Evolutionary conservation across 1,139 yeast species (phyloP).

Genomic region (Hansenula lynferdii): DNA sequence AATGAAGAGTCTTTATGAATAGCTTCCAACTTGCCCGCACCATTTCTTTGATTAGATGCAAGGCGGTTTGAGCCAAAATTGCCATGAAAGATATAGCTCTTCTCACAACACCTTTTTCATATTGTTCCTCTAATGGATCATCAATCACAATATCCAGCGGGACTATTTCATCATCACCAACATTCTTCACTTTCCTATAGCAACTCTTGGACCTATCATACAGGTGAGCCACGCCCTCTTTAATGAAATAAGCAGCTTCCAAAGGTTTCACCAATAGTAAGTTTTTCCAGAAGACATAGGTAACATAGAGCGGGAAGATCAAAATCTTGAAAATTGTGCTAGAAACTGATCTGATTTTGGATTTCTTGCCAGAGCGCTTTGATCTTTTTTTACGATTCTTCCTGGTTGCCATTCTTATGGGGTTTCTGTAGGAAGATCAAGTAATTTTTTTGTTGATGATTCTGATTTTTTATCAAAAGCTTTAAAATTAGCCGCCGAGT

Average conservation of each 20-base stretch:
- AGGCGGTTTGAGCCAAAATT: no score
- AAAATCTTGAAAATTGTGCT: neutral
- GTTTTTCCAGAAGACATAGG: conserved; percentile 1
- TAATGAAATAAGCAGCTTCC: neutral
- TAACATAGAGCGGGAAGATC: conserved; percentile 1
- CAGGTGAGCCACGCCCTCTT: neutral
- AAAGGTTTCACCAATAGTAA: conserved; percentile 3
- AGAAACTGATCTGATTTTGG: neutral
- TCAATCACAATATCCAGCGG: no score
- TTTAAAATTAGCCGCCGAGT: neutral
- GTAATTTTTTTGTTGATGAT: no score
- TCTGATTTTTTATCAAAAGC: neutral
- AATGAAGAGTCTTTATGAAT: neutral
- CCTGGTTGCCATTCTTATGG: neutral
- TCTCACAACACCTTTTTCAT: no score
- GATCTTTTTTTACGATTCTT: neutral
- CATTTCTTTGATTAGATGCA: neutral
- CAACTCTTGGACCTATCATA: neutral
- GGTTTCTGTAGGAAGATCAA: no score
- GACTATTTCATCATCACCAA: neutral
- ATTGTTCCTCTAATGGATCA: no score
- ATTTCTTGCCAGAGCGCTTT: neutral
- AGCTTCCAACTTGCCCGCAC: neutral
- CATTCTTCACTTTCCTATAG: conserved; percentile 1
- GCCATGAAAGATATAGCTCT: no score